Percentiles rank a stretch among this genome's conserved stretches.
phyloP scores from a whole-genome alignment of 257 asterid genomes.

The Capsicum chinense region DNA sequence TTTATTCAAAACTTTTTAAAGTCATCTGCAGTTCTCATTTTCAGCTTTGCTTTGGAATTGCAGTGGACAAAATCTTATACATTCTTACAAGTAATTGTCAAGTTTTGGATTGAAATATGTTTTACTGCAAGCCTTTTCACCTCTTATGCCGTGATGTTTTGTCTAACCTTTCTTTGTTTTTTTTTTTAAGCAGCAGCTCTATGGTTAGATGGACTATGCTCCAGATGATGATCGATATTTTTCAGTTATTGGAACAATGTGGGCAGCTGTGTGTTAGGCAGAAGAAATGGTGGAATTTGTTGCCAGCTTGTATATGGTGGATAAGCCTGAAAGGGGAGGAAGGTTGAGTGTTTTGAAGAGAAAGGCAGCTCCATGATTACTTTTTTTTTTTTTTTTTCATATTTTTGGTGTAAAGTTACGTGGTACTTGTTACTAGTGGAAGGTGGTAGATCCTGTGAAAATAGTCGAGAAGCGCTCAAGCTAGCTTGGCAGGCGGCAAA shows the following conservation, averaged over 20 bases:
- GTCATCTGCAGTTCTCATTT: too few species aligned
- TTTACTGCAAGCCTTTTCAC: background rate
- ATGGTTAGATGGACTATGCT: background rate
- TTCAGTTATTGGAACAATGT: conserved; percentile 1
- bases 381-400: too few species aligned
- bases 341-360: background rate
- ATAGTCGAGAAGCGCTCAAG: too few species aligned
- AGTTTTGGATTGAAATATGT: background rate
- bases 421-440: too few species aligned
- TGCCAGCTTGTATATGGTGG: background rate
- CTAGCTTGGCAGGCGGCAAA: too few species aligned
- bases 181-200: background rate
- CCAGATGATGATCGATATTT: background rate
- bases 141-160: background rate
- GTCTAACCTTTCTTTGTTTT: background rate
- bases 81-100: background rate
- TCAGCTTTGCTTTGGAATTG: background rate
- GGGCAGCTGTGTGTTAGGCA: background rate
- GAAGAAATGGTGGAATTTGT: background rate
- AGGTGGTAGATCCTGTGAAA: too few species aligned
- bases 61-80: background rate
- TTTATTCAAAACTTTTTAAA: too few species aligned
- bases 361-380: background rate
- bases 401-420: too few species aligned
- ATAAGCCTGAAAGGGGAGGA: background rate